Evolutionary conservation across 192 early-diverging fungal species (phyloP).

Genomic region (Podila epigama): DNA sequence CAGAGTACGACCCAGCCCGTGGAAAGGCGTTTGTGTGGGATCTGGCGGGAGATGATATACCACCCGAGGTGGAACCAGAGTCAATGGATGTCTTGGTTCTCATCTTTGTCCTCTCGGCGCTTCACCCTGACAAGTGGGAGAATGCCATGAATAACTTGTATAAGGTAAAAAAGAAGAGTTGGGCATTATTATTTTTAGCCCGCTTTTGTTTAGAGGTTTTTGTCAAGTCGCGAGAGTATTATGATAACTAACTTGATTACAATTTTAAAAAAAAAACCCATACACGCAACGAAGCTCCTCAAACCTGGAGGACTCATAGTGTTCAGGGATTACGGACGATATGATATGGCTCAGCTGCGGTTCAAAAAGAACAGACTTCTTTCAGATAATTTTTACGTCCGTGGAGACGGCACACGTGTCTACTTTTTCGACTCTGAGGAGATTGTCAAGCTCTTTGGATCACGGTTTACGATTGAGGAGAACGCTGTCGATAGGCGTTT

Average conservation of each 20-base stretch:
- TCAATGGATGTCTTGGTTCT: constrained; percentile 91
- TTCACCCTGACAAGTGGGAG: constrained; percentile 86
- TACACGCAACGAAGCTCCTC: constrained; percentile 53
- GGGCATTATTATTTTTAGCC: no score
- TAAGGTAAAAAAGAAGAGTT: constrained; percentile 59
- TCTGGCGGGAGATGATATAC: constrained; percentile 78
- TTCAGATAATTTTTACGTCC: constrained; percentile 94
- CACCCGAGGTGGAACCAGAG: constrained; percentile 72
- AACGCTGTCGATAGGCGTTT: constrained; percentile 93
- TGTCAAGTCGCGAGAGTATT: no score
- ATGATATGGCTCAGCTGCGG: constrained; percentile 96
- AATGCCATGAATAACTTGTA: constrained; percentile 83
- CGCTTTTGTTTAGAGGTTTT: no score
- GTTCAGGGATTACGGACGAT: constrained; percentile 96
- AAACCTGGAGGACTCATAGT: constrained; percentile 92
- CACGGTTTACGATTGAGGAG: constrained; percentile 79
- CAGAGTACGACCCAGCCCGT: constrained; percentile 70
- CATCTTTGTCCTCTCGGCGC: constrained; percentile 96
- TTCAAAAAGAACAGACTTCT: constrained; percentile 93
- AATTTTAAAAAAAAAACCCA: no score
- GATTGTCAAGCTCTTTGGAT: constrained; percentile 58
- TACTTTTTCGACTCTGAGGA: constrained; percentile 90
- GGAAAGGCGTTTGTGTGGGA: constrained; percentile 97
- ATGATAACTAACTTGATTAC: no score
- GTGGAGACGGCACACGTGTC: constrained; percentile 95